These are phyloP conservation scores for Penicillium sp. DNA, from an alignment of 2,329 filamentous ascomycete species.

Conservation along the genomic window DNA sequence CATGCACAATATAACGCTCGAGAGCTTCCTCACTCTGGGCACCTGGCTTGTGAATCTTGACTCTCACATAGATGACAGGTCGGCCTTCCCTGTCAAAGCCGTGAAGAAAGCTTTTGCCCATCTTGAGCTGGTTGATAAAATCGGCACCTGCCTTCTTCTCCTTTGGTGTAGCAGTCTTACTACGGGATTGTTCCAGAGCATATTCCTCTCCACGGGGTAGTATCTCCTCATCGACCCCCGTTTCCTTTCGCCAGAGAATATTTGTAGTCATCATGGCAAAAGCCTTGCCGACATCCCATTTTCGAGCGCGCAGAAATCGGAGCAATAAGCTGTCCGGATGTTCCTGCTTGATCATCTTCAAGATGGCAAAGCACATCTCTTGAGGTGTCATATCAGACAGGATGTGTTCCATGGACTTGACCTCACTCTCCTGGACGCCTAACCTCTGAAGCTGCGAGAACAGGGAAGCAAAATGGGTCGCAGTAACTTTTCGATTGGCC, in stretches of 20 bases:
- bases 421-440: conserved; percentile 18
- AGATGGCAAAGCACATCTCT: conserved; percentile 73
- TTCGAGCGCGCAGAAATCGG: conserved; percentile 75
- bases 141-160: conserved; percentile 20
- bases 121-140: conserved; percentile 21
- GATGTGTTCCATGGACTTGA: conserved; percentile 19
- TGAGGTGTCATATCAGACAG: conserved; percentile 72
- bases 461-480: conserved; percentile 18
- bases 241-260: conserved; percentile 82
- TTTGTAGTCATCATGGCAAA: conserved; percentile 87
- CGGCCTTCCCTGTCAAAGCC: conserved; percentile 48
- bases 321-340: conserved; percentile 80
- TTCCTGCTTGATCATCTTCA: conserved; percentile 89
- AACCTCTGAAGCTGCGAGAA: conserved; percentile 20
- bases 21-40: conserved; percentile 79
- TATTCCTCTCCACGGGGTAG: conserved; percentile 69
- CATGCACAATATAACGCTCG: conserved; percentile 83
- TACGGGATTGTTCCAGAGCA: conserved; percentile 60
- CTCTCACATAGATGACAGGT: conserved; percentile 79
- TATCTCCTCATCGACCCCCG: conserved; percentile 83
- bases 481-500: conserved; percentile 17
- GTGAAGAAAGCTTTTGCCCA: conserved; percentile 23
- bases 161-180: background rate
- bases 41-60: conserved; percentile 73
- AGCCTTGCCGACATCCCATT: conserved; percentile 89